Base-by-base conservation (phyloP, 2,329 filamentous ascomycete genomes). In the Cyphellophora attinorum region DNA sequence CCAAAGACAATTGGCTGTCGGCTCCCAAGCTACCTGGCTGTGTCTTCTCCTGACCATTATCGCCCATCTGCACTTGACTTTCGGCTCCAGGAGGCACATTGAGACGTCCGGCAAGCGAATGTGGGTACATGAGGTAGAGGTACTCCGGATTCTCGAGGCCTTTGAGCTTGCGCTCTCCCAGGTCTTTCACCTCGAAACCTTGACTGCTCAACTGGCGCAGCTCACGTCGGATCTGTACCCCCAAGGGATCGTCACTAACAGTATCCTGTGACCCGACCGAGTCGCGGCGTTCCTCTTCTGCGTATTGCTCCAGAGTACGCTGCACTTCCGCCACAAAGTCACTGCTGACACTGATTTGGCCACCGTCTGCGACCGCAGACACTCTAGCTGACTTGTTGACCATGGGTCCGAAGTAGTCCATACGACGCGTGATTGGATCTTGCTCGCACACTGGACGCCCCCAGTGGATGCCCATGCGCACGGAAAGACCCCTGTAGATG, bases 361-460 rank as follows among this genome's bases (percentile, higher is more conserved):
- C 91, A 41, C 91, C 91, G 55, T 98, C 91, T 21, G 91, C 91
- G 28, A 94, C 88, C 14, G 85, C 81, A 5, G 85, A 91, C 46
- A 98, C 93, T 62, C 91, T 82, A 11, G 91, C 82, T 1, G 91
- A 85, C 53, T 93, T 88, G 62, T 98, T 98, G 52, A 98, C 91
- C 86, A 98, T 98, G 11, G 91, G 91, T 1, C 91, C 91, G 55
- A 96, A 98, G 62, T 98, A 98, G 52, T 98, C 91, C 91, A 98
- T 98, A 44, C 91, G 85, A 38, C 88, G 81, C 2, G 91, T 98
- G 32, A 98, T 88, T 0, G 91, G 91, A 58, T 98, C 91, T 31
- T 81, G 82, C 59, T 98, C 91, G 55, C 86, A 93, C 50, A 98
- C 86, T 5, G 89, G 91, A 40, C 83, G 79, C 46, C 91, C 91